Evolutionary conservation across 306 rosid species (phyloP).

Genomic region (Macrotyloma uniflorum): DNA sequence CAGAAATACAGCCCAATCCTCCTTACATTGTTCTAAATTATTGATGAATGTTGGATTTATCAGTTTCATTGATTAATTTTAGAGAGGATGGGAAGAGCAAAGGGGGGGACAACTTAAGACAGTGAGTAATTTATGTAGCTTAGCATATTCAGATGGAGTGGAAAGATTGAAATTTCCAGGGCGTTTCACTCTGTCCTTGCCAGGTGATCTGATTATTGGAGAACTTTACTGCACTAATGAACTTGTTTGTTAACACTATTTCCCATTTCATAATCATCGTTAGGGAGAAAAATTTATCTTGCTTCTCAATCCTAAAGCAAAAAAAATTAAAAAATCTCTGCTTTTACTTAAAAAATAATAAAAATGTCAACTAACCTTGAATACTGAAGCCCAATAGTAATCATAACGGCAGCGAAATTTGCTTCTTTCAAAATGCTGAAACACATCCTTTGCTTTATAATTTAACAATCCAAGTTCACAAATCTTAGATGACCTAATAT

Average conservation of each 20-base stretch:
- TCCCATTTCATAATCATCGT: slow-evolving; percentile 4
- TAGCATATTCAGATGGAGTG: slow-evolving; percentile 8
- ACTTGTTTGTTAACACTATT: neutral
- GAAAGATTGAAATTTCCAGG: slow-evolving; percentile 20
- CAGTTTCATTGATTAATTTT: slow-evolving; percentile 17
- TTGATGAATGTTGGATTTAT: neutral
- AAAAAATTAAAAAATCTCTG: neutral
- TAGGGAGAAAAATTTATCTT: slow-evolving; percentile 14
- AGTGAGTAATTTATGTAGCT: neutral
- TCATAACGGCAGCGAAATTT: slow-evolving; percentile 85
- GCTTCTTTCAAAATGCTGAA: slow-evolving; percentile 72
- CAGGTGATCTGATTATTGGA: slow-evolving; percentile 13
- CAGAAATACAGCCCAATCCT: slow-evolving; percentile 7
- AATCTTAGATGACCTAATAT: slow-evolving; percentile 87
- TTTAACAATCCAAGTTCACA: slow-evolving; percentile 86
- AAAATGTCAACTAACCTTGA: slow-evolving; percentile 60
- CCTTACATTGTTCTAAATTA: neutral
- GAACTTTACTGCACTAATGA: slow-evolving; percentile 3
- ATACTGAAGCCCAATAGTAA: slow-evolving; percentile 94
- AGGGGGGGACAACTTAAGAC: neutral
- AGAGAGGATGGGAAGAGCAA: neutral
- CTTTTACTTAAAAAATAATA: slow-evolving; percentile 2
- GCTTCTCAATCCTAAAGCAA: slow-evolving; percentile 19
- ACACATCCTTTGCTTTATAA: slow-evolving; percentile 76
- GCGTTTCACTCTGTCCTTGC: neutral